A percentile compares a stretch with the other conserved stretches of the same genome.
Conservation (phyloP, 2,329 filamentous ascomycete genomes). For the Claviceps arundinis region DNA sequence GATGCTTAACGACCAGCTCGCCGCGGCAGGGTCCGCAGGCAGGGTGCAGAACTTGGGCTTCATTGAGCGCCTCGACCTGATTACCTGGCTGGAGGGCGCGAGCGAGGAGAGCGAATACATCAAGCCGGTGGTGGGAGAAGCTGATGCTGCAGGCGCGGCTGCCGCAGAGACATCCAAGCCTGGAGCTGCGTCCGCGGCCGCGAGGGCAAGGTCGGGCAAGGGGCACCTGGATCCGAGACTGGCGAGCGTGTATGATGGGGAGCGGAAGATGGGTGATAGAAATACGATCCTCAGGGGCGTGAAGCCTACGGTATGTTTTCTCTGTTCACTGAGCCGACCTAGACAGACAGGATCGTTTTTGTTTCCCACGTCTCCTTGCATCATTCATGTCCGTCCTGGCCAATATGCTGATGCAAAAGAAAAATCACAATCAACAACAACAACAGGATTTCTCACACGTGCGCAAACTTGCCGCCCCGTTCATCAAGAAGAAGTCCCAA, state of each 20-base stretch:
- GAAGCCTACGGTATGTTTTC: conserved; percentile 62
- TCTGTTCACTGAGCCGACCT: neutral
- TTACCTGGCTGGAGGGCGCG: conserved; percentile 85
- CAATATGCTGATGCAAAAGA: neutral
- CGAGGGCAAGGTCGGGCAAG: conserved; percentile 42
- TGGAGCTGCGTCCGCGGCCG: conserved; percentile 28
- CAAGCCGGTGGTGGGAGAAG: conserved; percentile 61
- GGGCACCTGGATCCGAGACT: conserved; percentile 66
- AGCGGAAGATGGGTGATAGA: conserved; percentile 83
- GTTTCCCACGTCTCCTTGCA: too few species aligned
- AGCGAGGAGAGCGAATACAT: conserved; percentile 89
- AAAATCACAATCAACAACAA: neutral
- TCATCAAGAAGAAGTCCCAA: conserved; percentile 51
- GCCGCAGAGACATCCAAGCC: conserved; percentile 18
- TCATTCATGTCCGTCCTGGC: too few species aligned
- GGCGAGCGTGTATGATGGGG: conserved; percentile 79
- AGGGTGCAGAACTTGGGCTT: conserved; percentile 82
- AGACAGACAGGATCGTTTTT: too few species aligned
- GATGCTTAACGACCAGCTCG: conserved; percentile 66
- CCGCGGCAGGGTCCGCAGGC: conserved; percentile 43
- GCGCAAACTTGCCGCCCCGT: conserved; percentile 68
- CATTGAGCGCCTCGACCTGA: conserved; percentile 79
- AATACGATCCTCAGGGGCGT: conserved; percentile 78
- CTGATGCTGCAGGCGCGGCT: conserved; percentile 26
- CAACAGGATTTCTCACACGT: conserved; percentile 82